Evolutionary conservation across 345 rosid species (phyloP).

Genomic region (Cochlearia excelsa): DNA sequence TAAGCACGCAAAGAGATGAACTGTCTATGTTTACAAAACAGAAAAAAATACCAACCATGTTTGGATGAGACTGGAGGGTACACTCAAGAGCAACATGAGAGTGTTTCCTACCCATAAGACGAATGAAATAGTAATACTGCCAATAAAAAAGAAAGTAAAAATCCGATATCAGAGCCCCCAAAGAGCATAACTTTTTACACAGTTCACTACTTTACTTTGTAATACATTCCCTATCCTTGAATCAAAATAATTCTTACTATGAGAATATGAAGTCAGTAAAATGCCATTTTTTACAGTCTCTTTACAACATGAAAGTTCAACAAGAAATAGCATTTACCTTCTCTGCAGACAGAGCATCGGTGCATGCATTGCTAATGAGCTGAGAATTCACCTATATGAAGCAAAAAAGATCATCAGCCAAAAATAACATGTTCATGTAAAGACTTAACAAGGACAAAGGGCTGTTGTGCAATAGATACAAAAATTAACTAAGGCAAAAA

Average conservation of each 20-base stretch:
- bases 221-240: slow-evolving; percentile 18
- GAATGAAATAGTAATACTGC: slow-evolving; percentile 96
- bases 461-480: slow-evolving; percentile 19
- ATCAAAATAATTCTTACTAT: slow-evolving; percentile 3
- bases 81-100: slow-evolving; percentile 98
- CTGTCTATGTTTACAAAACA: not conserved
- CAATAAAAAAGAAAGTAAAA: slow-evolving; percentile 7
- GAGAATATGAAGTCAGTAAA: slow-evolving; percentile 3
- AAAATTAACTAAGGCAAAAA: slow-evolving; percentile 4
- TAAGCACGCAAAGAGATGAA: not conserved
- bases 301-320: slow-evolving; percentile 1
- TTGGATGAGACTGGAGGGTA: slow-evolving; percentile 97
- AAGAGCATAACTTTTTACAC: no score
- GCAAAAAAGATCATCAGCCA: slow-evolving; percentile 20
- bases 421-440: not conserved
- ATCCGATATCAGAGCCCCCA: no score
- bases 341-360: slow-evolving; percentile 97
- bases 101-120: slow-evolving; percentile 96
- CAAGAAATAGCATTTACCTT: slow-evolving; percentile 49
- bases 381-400: slow-evolving; percentile 83
- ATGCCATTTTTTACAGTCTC: slow-evolving; percentile 6
- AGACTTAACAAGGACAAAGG: not conserved
- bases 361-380: slow-evolving; percentile 95
- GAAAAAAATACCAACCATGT: slow-evolving; percentile 60
- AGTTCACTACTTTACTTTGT: not conserved